A percentile compares a stretch with the other conserved stretches of the same genome.
Conservation (phyloP, 306 rosid species). For the Castanea sativa region DNA sequence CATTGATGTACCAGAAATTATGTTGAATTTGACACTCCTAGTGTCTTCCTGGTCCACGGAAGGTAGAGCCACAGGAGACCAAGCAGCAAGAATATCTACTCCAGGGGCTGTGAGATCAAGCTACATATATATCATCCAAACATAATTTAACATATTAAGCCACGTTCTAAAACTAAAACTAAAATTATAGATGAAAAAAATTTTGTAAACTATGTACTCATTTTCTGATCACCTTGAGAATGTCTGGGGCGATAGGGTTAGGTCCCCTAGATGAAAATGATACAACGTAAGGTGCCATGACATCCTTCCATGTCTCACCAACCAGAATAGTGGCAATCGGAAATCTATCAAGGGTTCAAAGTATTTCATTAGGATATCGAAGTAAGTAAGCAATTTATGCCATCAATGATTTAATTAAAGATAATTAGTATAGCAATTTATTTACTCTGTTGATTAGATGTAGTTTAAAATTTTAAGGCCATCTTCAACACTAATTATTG, state of each 20-base stretch:
- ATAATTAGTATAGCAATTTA: neutral
- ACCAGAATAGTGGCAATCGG: slow-evolving; percentile 23
- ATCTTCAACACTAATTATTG: slow-evolving; percentile 18
- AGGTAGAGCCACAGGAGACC: slow-evolving; percentile 27
- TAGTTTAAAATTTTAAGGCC: slow-evolving; percentile 24
- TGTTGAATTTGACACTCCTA: slow-evolving; percentile 16
- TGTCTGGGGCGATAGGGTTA: slow-evolving; percentile 20
- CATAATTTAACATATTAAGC: neutral
- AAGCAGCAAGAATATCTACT: slow-evolving; percentile 35
- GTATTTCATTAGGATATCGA: neutral
- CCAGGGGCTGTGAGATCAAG: slow-evolving; percentile 36
- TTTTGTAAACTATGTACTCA: neutral
- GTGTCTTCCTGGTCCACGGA: neutral
- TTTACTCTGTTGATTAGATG: slow-evolving; percentile 21
- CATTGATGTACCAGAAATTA: slow-evolving; percentile 34
- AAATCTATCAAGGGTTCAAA: slow-evolving; percentile 6
- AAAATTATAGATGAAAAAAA: neutral
- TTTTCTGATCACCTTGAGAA: slow-evolving; percentile 26
- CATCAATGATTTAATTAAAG: neutral
- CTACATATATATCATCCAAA: slow-evolving; percentile 7
- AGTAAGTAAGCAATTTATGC: neutral
- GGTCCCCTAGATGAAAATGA: slow-evolving; percentile 38
- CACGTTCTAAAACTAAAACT: too few relatives aligned
- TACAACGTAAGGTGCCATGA: slow-evolving; percentile 22
- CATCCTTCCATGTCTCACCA: slow-evolving; percentile 15